These are phyloP conservation scores for Fusarium tupiense DNA, from an alignment of 2,329 filamentous ascomycete species.

Conservation along the genomic window DNA sequence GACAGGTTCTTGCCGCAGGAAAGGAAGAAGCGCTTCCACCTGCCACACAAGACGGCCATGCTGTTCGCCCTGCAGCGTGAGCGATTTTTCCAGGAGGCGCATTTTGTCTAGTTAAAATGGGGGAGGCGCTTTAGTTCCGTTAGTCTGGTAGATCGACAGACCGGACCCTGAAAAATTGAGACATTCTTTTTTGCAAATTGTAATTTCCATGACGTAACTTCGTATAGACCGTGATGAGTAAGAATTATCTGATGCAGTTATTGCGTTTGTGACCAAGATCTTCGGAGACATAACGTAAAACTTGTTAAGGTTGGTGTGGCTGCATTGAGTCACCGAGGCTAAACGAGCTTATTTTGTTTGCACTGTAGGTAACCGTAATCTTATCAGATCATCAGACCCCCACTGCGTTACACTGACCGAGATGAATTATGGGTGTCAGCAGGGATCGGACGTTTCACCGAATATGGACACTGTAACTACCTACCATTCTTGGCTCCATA, in stretches of 20 bases:
- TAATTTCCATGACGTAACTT: slow-evolving; percentile 7
- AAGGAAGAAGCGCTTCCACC: slow-evolving; percentile 44
- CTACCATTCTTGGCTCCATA: not conserved
- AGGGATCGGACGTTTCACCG: slow-evolving; percentile 15
- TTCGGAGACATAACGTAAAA: slow-evolving; percentile 7
- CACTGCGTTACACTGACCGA: not conserved
- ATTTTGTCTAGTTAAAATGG: slow-evolving; percentile 27
- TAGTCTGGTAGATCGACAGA: not conserved
- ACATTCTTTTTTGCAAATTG: not conserved
- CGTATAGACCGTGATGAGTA: not conserved
- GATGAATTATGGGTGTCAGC: not conserved
- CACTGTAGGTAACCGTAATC: slow-evolving; percentile 7
- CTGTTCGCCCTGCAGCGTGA: slow-evolving; percentile 42
- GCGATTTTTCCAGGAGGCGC: slow-evolving; percentile 43
- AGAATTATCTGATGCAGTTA: not conserved
- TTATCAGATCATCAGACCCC: slow-evolving; percentile 21
- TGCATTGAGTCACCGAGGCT: not conserved
- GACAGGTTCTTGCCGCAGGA: slow-evolving; percentile 40
- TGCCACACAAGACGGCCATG: slow-evolving; percentile 44
- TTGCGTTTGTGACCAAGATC: not conserved
- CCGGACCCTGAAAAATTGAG: not conserved
- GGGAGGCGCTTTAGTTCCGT: not conserved
- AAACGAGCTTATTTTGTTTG: not conserved
- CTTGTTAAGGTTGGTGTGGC: not conserved
- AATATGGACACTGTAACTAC: not conserved